Evolutionary conservation across 2,329 filamentous ascomycete species (phyloP).

Genomic region (Venturia asperata): DNA sequence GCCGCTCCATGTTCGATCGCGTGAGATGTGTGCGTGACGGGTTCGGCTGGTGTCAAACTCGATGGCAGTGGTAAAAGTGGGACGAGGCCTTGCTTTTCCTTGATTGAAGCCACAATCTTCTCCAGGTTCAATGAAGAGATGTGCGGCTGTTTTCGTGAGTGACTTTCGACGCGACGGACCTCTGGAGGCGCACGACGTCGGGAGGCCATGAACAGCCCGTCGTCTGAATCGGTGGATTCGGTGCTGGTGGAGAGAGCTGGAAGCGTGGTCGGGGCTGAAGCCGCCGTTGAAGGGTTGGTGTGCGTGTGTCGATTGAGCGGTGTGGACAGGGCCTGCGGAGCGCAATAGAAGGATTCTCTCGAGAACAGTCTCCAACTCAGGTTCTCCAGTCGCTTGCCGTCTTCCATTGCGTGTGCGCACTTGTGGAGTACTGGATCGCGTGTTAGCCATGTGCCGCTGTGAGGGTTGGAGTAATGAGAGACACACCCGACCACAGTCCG

Average conservation of each 20-base stretch:
- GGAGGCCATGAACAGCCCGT: constrained; percentile 31
- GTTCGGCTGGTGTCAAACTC: constrained; percentile 28
- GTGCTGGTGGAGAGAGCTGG: constrained; percentile 43
- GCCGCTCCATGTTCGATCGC: background rate
- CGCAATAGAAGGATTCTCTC: constrained; percentile 83
- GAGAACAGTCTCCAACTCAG: constrained; percentile 95
- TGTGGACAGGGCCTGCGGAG: constrained; percentile 38
- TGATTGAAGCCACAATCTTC: constrained; percentile 89
- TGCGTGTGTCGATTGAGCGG: constrained; percentile 21
- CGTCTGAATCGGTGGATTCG: constrained; percentile 38
- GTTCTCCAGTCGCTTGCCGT: constrained; percentile 88
- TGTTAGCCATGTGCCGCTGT: constrained; percentile 14
- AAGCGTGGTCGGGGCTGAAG: constrained; percentile 26
- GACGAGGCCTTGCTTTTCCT: constrained; percentile 66
- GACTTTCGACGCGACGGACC: constrained; percentile 58
- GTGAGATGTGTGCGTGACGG: constrained; percentile 9
- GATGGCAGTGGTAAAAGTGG: constrained; percentile 45
- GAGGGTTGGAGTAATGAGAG: constrained; percentile 20
- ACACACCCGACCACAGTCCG: constrained; percentile 92
- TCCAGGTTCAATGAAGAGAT: constrained; percentile 89
- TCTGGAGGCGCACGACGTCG: constrained; percentile 53
- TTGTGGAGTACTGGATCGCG: constrained; percentile 70
- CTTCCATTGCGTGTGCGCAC: constrained; percentile 87
- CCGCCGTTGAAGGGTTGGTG: constrained; percentile 22
- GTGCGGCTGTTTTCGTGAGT: constrained; percentile 72